These are phyloP conservation scores for Paramecium sonneborni DNA, from an alignment of 73 alveolate species.

Conservation along the genomic window DNA sequence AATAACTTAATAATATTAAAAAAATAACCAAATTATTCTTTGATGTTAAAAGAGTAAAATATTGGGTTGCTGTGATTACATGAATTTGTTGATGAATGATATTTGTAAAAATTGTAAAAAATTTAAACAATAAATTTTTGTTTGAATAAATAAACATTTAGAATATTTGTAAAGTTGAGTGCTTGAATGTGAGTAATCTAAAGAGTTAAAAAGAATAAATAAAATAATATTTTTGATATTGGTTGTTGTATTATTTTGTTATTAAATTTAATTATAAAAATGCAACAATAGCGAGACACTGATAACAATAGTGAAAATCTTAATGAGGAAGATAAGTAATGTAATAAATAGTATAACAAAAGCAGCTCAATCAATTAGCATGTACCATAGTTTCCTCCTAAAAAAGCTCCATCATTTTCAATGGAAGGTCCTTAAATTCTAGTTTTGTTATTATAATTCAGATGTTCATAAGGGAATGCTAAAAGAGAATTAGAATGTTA, in stretches of 20 bases:
- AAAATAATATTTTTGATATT: neutral
- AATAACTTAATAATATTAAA: neutral
- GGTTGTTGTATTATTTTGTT: neutral
- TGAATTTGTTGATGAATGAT: too few species aligned
- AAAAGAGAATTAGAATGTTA: conserved; percentile 29
- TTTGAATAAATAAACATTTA: neutral
- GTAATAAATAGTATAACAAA: neutral
- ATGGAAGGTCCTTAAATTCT: neutral
- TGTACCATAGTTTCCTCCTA: conserved; percentile 38
- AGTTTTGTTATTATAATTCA: neutral
- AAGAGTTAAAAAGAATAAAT: neutral
- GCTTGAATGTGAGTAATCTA: too few species aligned
- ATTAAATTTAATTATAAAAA: neutral
- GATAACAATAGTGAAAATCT: conserved; percentile 17
- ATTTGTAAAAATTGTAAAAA: too few species aligned
- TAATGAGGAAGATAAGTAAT: conserved; percentile 48
- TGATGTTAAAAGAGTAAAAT: too few species aligned
- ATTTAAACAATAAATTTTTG: neutral
- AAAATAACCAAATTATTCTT: too few species aligned
- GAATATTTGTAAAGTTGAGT: too few species aligned
- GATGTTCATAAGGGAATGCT: neutral
- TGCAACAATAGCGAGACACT: neutral
- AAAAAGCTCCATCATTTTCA: conserved; percentile 24
- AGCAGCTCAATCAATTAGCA: conserved; percentile 28
- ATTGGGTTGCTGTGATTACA: too few species aligned